Conservation (phyloP, 129 eudicot species). For the Pittosporum tobira region DNA sequence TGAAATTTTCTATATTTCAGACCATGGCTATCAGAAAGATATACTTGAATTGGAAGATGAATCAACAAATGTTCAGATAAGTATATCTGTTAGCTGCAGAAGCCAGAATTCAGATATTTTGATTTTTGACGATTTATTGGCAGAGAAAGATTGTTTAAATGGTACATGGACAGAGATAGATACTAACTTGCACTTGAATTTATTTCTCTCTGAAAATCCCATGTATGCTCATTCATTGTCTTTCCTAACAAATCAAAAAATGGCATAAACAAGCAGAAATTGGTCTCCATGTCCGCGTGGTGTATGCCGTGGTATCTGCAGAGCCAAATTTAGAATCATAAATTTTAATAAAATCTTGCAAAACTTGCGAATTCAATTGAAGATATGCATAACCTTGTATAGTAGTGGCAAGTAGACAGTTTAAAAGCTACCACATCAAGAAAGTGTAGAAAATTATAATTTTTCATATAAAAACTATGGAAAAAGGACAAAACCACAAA, state of each 20-base stretch:
- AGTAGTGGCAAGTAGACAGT: neutral
- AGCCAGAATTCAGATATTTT: too few relatives aligned
- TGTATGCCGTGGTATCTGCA: slow-evolving; percentile 73
- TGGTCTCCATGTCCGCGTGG: slow-evolving; percentile 48
- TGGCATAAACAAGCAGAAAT: slow-evolving; percentile 85
- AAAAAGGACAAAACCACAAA: too few relatives aligned
- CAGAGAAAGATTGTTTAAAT: neutral
- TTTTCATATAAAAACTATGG: too few relatives aligned
- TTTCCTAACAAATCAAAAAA: slow-evolving; percentile 54
- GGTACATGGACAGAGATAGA: neutral
- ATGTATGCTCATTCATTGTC: slow-evolving; percentile 42
- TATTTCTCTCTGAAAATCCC: slow-evolving; percentile 57
- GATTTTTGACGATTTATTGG: neutral
- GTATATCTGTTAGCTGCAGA: neutral
- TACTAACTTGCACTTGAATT: slow-evolving; percentile 38
- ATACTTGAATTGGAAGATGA: neutral
- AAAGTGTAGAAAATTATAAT: too few relatives aligned
- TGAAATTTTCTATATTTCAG: neutral
- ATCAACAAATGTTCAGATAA: neutral
- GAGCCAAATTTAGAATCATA: neutral
- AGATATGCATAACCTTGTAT: neutral
- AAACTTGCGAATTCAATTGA: neutral
- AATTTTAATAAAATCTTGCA: neutral
- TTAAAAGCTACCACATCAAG: too few relatives aligned
- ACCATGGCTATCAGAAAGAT: neutral